phyloP scores from a whole-genome alignment of 331 rosid species.

The Telfairia occidentalis region DNA sequence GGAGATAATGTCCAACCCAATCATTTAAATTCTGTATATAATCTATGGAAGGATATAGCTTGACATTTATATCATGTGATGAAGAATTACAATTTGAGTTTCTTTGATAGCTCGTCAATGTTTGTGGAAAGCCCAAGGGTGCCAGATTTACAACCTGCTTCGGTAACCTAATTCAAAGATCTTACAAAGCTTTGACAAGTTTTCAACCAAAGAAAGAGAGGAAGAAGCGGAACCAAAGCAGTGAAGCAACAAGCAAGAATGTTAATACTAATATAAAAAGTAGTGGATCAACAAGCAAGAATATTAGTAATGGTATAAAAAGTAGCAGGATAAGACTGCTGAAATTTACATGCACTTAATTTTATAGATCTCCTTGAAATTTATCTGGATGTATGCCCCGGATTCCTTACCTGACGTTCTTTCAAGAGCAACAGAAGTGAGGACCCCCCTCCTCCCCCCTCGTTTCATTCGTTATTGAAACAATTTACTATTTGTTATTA shows the following conservation, averaged over 20 bases:
- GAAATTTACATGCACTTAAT: background rate
- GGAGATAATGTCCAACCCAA: background rate
- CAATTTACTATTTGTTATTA: background rate
- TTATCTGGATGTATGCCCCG: background rate
- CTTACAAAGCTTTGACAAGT: constrained; percentile 23
- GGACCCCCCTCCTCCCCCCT: background rate
- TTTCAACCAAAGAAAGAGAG: constrained; percentile 17
- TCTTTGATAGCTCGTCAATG: constrained; percentile 21
- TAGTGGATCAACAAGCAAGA: background rate
- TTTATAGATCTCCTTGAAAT: background rate
- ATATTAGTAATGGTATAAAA: background rate
- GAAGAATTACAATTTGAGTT: background rate
- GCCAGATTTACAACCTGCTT: constrained; percentile 25
- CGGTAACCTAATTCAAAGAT: constrained; percentile 33
- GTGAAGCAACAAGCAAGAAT: constrained; percentile 6
- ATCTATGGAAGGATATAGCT: background rate
- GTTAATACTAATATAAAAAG: background rate
- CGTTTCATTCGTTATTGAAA: background rate
- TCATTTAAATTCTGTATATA: background rate
- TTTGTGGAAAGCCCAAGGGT: constrained; percentile 23
- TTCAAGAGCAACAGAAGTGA: background rate
- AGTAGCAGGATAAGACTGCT: constrained; percentile 12
- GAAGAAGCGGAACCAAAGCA: constrained; percentile 16
- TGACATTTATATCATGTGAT: background rate
- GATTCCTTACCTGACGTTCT: background rate